Conservation (phyloP, 768 basidiomycete species). For the Xerocomellus amylosporus region DNA sequence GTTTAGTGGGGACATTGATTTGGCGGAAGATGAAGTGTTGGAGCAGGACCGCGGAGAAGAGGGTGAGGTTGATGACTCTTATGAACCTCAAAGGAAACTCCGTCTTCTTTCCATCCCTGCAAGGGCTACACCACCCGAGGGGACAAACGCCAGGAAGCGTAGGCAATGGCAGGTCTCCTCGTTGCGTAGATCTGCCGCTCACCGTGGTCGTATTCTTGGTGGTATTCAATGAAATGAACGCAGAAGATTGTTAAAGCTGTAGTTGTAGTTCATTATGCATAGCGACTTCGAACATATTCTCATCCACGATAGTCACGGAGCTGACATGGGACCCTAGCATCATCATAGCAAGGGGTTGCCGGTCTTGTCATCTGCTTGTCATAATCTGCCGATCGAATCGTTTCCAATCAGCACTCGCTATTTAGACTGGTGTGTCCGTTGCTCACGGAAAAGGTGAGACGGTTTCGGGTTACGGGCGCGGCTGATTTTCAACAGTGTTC, state of each 20-base stretch:
- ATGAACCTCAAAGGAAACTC: conserved; percentile 52
- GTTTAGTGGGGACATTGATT: conserved; percentile 63
- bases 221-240: conserved; percentile 11
- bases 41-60: conserved; percentile 80
- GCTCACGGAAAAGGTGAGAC: too few relatives aligned
- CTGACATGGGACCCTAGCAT: too few relatives aligned
- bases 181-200: conserved; percentile 35
- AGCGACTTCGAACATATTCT: not conserved
- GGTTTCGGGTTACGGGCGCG: too few relatives aligned
- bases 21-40: conserved; percentile 73
- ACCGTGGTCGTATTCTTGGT: conserved; percentile 21
- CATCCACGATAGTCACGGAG: not conserved
- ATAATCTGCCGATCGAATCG: too few relatives aligned
- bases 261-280: not conserved
- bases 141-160: conserved; percentile 39
- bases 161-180: conserved; percentile 49
- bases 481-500: too few relatives aligned
- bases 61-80: conserved; percentile 73
- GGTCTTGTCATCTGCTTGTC: too few relatives aligned
- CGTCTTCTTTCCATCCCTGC: conserved; percentile 50
- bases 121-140: conserved; percentile 34
- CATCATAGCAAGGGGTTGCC: too few relatives aligned
- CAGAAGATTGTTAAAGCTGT: not conserved
- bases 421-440: too few relatives aligned
- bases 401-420: too few relatives aligned